Evolutionary conservation across 371 early-diverging fungal species (phyloP).

Genomic region (Modicella reniformis): DNA sequence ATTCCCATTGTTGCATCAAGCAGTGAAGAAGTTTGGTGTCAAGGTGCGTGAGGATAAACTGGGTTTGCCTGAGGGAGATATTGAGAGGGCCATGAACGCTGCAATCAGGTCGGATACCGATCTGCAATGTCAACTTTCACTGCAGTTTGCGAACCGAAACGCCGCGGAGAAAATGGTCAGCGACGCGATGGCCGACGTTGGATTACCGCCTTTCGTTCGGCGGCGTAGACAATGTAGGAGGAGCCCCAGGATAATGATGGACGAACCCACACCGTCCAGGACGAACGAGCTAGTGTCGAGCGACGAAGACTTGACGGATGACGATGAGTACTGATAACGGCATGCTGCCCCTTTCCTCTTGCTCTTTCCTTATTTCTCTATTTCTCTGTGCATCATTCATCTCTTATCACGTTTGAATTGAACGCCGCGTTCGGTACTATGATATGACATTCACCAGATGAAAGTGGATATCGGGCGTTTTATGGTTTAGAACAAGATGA

Average conservation of each 20-base stretch:
- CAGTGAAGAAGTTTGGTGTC: background rate
- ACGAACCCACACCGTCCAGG: background rate
- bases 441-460: too few species aligned
- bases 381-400: too few species aligned
- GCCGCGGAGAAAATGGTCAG: slow-evolving; percentile 41
- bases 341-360: too few species aligned
- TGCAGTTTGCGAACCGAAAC: slow-evolving; percentile 23
- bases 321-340: too few species aligned
- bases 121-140: background rate
- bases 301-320: too few species aligned
- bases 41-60: background rate
- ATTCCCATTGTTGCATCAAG: background rate
- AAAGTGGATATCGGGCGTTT: too few species aligned
- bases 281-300: too few species aligned
- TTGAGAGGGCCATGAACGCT: slow-evolving; percentile 10
- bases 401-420: too few species aligned
- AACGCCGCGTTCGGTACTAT: too few species aligned
- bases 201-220: background rate
- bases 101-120: slow-evolving; percentile 1
- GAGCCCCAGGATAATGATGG: background rate
- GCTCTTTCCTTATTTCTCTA: too few species aligned
- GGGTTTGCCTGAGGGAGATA: slow-evolving; percentile 4
- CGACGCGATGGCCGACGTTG: slow-evolving; percentile 21
- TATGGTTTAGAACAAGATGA: background rate
- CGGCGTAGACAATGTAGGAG: slow-evolving; percentile 3